Base-by-base conservation (phyloP, 441 rosid genomes). In the Adansonia grandidieri region DNA sequence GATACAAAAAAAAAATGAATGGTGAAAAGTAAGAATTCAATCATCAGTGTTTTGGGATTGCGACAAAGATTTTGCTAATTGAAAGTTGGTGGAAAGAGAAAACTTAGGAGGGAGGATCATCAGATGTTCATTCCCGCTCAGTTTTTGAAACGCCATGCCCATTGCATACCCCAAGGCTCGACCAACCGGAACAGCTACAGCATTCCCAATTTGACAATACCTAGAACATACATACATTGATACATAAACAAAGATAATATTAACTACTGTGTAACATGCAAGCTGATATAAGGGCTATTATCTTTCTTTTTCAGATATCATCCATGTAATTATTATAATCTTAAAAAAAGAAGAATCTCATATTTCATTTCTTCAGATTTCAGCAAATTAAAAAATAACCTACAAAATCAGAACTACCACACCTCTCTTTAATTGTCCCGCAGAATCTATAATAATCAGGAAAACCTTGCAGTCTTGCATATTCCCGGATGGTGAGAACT, bases 401-500 rank as follows among this genome's bases (percentile, higher is more conserved):
- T 32, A 14, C 20, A 4, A 63, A 19, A 53, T 80, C 32, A 20
- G 1, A 53, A n/a, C n/a, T 42, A 44, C 22, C 71, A 69, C 82
- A 96, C 99, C 99, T 91, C 82, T 91, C 80, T 81, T 86, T 90
- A 53, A 91, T 76, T 15, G 92, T 84, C 74, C 98, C 98, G 37
- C 84, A 80, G 85, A 96, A 94, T 77, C 91, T 92, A 77, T 92
- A 96, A 84, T 94, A 93, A 85, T 94, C 98, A 48, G 99, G 97
- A 87, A 94, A 96, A 50, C 99, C 99, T 89, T 96, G 98, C 81
- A 94, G 83, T 85, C 98, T 90, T 60, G 98, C 98, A 73, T 80
- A 88, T 86, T 96, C 99, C 72, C 98, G 83, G 28, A 93, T 62
- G 20, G 98, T 94, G 76, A 94, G 91, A 60, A 92, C 77, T 71